Conservation (phyloP, 495 filamentous ascomycete genomes). For the Penicillium coprophilum region DNA sequence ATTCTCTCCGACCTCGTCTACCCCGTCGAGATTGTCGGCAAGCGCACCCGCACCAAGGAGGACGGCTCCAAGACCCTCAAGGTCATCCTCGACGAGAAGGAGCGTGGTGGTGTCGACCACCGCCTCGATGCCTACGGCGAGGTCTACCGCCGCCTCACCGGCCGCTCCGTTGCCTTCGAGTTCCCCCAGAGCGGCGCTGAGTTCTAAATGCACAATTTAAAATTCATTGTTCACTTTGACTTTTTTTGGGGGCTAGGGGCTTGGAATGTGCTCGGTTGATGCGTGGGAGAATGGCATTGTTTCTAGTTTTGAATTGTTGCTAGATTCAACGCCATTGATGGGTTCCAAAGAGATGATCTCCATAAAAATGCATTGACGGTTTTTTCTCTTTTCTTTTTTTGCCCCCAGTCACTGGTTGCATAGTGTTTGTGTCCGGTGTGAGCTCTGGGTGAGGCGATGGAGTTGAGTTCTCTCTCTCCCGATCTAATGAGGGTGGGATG, state of each 20-base stretch:
- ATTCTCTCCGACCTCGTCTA: constrained; percentile 96
- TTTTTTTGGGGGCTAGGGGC: constrained; percentile 15
- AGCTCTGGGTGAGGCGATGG: constrained; percentile 23
- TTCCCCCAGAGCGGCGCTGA: constrained; percentile 86
- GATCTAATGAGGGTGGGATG: constrained; percentile 35
- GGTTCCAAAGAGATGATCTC: constrained; percentile 28
- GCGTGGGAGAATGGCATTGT: constrained; percentile 28
- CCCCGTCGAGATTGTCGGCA: constrained; percentile 99
- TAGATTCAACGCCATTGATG: constrained; percentile 35
- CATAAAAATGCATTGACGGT: constrained; percentile 39
- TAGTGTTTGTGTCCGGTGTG: constrained; percentile 5
- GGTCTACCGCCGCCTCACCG: constrained; percentile 95
- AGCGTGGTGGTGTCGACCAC: constrained; percentile 97
- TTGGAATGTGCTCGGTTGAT: constrained; percentile 23
- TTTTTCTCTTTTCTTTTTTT: constrained; percentile 35
- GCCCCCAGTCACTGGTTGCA: constrained; percentile 24
- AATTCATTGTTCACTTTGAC: constrained; percentile 13
- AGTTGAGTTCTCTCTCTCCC: constrained; percentile 28
- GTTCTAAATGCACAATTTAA: constrained; percentile 58
- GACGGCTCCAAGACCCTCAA: constrained; percentile 97
- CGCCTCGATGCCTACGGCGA: constrained; percentile 98
- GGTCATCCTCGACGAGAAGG: constrained; percentile 99
- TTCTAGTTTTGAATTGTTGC: constrained; percentile 32
- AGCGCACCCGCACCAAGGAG: constrained; percentile 94
- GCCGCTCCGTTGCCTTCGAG: constrained; percentile 92